Evolutionary conservation across 2,329 filamentous ascomycete genomes (phyloP).

Genomic region (Venturia pyrina): DNA sequence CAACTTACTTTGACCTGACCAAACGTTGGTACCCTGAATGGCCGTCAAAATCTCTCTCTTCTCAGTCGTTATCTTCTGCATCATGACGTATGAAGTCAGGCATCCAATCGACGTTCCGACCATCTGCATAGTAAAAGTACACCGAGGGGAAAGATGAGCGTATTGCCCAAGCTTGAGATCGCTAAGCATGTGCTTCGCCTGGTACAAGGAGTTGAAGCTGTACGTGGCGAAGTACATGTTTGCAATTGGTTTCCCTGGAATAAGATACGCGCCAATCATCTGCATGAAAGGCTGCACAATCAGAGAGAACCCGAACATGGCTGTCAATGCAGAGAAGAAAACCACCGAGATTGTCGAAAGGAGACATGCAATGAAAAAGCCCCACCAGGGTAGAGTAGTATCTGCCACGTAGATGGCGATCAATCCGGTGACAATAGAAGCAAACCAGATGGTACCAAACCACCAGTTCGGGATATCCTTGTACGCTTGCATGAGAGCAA

Average conservation of each 20-base stretch:
- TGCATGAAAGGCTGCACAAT: slow-evolving; percentile 18
- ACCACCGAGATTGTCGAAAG: slow-evolving; percentile 18
- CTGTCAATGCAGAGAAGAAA: slow-evolving; percentile 20
- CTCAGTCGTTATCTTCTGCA: slow-evolving; percentile 33
- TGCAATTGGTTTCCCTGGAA: slow-evolving; percentile 28
- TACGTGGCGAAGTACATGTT: slow-evolving; percentile 37
- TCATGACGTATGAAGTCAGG: slow-evolving; percentile 34
- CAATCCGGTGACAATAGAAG: slow-evolving; percentile 18
- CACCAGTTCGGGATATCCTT: slow-evolving; percentile 24
- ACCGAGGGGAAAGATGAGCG: slow-evolving; percentile 29
- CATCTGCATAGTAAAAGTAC: slow-evolving; percentile 36
- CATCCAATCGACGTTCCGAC: slow-evolving; percentile 28
- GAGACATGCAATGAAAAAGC: slow-evolving; percentile 19
- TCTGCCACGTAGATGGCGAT: slow-evolving; percentile 20
- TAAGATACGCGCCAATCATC: slow-evolving; percentile 15
- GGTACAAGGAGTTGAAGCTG: slow-evolving; percentile 24
- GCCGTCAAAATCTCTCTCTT: slow-evolving; percentile 32
- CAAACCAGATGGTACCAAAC: slow-evolving; percentile 19
- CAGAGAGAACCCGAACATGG: slow-evolving; percentile 16
- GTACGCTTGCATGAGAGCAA: slow-evolving; percentile 24
- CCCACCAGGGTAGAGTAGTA: slow-evolving; percentile 24
- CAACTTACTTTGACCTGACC: slow-evolving; percentile 30
- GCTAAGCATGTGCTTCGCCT: slow-evolving; percentile 15
- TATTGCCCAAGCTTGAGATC: slow-evolving; percentile 32
- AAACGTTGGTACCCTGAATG: slow-evolving; percentile 32